phyloP scores from a whole-genome alignment of 2,329 filamentous ascomycete species.

The Chrysoporthe deuterocubensis region DNA sequence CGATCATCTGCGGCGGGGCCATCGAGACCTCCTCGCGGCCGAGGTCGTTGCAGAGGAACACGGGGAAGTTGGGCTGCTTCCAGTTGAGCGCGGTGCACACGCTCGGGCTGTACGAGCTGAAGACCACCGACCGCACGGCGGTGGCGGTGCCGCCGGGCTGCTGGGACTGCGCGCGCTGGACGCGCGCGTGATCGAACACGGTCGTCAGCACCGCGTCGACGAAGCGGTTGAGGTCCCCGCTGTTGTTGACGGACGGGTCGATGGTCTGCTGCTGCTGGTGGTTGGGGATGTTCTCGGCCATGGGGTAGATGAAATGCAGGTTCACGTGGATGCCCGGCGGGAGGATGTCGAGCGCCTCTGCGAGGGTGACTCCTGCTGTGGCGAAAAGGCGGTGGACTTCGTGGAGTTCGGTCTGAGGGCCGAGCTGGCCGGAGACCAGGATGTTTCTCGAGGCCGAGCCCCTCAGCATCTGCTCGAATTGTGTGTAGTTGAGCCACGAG shows the following conservation, averaged over 20 bases:
- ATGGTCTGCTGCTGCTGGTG: conserved; percentile 10
- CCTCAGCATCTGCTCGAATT: conserved; percentile 64
- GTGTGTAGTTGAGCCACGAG: conserved; percentile 73
- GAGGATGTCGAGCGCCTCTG: conserved; percentile 75
- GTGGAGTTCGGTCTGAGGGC: conserved; percentile 36
- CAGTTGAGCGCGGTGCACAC: conserved; percentile 95
- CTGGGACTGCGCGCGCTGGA: conserved; percentile 65
- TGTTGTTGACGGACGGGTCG: conserved; percentile 65
- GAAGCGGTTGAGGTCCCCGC: conserved; percentile 82
- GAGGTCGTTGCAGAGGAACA: conserved; percentile 93
- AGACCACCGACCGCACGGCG: conserved; percentile 83
- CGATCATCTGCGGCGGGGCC: conserved; percentile 41
- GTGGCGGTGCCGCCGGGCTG: conserved; percentile 50
- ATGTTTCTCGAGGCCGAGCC: conserved; percentile 47
- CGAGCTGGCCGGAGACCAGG: conserved; percentile 55
- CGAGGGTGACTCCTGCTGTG: conserved; percentile 76
- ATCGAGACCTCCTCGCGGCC: conserved; percentile 61
- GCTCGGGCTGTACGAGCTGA: conserved; percentile 88
- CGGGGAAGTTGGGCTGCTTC: conserved; percentile 98
- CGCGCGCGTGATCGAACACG: conserved; percentile 89
- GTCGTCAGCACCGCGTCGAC: conserved; percentile 82
- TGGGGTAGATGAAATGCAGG: conserved; percentile 89
- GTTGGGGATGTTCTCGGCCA: conserved; percentile 70
- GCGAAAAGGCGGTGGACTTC: conserved; percentile 74
- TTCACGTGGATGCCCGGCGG: conserved; percentile 85